A percentile compares a stretch with the other conserved stretches of the same genome.
Evolutionary conservation across 805 yeast genomes (phyloP).

Genomic region (Hagleromyces aurorensis): DNA sequence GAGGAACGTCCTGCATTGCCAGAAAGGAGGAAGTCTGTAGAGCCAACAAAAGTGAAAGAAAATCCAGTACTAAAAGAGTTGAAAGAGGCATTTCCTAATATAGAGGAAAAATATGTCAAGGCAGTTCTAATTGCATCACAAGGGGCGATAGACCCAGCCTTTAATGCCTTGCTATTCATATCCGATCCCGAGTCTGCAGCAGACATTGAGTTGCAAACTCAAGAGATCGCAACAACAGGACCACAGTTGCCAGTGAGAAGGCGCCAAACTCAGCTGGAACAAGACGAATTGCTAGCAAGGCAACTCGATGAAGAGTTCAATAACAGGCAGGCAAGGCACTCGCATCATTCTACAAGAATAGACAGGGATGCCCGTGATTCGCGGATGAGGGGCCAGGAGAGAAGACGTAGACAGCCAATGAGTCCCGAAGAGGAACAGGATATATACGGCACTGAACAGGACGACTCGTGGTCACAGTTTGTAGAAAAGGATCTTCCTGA

Average conservation of each 20-base stretch:
- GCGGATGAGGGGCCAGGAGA: conserved; percentile 22
- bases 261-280: conserved; percentile 40
- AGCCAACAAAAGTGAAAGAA: conserved; percentile 6
- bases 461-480: conserved; percentile 49
- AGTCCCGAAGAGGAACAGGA: conserved; percentile 13
- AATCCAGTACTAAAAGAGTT: conserved; percentile 41
- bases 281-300: conserved; percentile 81
- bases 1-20: conserved; percentile 23
- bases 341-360: conserved; percentile 7
- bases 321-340: conserved; percentile 6
- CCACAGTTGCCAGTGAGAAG: conserved; percentile 26
- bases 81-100: conserved; percentile 77
- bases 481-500: conserved; percentile 49
- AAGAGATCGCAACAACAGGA: conserved; percentile 24
- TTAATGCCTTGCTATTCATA: conserved; percentile 73
- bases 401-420: conserved; percentile 13
- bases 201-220: conserved; percentile 43
- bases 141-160: conserved; percentile 77
- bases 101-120: conserved; percentile 61
- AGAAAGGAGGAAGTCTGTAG: conserved; percentile 6
- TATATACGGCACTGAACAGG: conserved; percentile 31
- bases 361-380: conserved; percentile 23
- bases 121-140: conserved; percentile 81
- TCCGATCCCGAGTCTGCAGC: conserved; percentile 57
- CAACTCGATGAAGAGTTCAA: conserved; percentile 61